These are phyloP conservation scores for Tetracentron sinense DNA, from an alignment of 164 flowering plant genomes.

Conservation along the genomic window DNA sequence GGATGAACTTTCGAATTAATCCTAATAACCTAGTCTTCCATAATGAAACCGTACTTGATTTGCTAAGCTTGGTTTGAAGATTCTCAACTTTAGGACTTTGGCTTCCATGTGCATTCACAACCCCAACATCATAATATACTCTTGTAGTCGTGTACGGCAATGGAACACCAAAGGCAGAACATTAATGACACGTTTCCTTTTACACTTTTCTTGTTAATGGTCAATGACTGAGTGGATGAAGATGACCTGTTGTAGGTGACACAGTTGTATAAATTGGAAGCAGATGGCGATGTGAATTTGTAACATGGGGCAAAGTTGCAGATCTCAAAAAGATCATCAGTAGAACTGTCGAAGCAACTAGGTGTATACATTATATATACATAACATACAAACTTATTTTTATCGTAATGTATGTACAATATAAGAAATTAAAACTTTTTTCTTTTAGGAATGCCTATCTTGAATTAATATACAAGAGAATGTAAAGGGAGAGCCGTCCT, in stretches of 20 bases:
- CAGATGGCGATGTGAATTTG: neutral
- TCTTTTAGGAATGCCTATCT: no score
- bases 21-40: neutral
- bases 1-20: neutral
- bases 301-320: no score
- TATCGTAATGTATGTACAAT: no score
- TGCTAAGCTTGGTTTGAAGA: neutral
- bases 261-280: neutral
- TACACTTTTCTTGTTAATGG: neutral
- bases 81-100: neutral
- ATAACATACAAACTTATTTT: no score
- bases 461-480: no score
- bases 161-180: neutral
- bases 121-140: neutral
- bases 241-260: neutral
- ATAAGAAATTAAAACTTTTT: no score
- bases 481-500: no score
- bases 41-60: no score
- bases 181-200: neutral
- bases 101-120: neutral
- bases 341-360: neutral
- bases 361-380: no score
- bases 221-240: neutral
- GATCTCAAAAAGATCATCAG: neutral
- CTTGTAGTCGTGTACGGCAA: neutral